Percentiles rank a stretch among this genome's conserved stretches.
Evolutionary conservation across 2,329 filamentous ascomycete species (phyloP).

Genomic region (Kalaharituber pfeilii): DNA sequence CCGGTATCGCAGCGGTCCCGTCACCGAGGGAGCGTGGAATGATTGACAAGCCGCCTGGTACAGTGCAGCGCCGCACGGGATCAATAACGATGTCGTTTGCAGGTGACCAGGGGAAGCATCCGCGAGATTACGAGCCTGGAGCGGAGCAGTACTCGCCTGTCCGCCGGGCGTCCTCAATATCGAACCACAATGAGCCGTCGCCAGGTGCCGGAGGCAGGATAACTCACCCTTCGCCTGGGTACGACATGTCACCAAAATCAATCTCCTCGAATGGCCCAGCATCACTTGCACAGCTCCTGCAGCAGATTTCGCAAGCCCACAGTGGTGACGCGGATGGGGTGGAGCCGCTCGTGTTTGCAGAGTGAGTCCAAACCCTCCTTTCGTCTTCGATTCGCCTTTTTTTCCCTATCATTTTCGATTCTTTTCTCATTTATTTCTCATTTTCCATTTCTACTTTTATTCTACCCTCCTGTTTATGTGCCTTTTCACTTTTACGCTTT

Average conservation of each 20-base stretch:
- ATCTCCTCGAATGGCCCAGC: too few species aligned
- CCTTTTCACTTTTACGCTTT: too few species aligned
- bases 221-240: neutral
- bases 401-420: too few species aligned
- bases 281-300: too few species aligned
- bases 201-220: neutral
- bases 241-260: too few species aligned
- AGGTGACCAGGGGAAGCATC: too few species aligned
- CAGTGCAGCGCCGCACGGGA: neutral
- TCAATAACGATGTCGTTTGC: neutral
- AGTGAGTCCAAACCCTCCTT: neutral
- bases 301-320: too few species aligned
- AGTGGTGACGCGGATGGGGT: too few species aligned
- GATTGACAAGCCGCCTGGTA: neutral
- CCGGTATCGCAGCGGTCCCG: neutral
- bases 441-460: too few species aligned
- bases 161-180: neutral
- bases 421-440: too few species aligned
- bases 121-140: too few species aligned
- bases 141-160: neutral
- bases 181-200: neutral
- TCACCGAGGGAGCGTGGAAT: neutral
- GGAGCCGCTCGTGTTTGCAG: neutral
- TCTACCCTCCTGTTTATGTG: too few species aligned
- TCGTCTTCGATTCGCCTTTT: neutral